Conservation (phyloP, 768 basidiomycete genomes). For the Agaricus sinodeliciosus region DNA sequence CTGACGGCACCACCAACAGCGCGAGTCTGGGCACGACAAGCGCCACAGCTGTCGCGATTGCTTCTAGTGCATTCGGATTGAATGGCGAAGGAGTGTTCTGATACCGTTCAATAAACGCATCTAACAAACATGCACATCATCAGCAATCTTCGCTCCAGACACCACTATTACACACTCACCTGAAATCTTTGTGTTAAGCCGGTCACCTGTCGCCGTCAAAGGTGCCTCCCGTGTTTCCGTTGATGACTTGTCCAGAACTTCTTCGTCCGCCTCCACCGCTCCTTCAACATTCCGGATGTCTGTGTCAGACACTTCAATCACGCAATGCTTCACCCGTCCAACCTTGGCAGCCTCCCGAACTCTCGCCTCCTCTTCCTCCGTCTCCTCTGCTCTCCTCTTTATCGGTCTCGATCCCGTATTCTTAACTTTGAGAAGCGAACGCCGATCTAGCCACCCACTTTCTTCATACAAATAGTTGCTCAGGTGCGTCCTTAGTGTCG, state of each 20-base stretch:
- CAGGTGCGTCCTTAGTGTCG: slow-evolving; percentile 55
- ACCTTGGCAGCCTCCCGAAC: slow-evolving; percentile 9
- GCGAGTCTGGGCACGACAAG: slow-evolving; percentile 64
- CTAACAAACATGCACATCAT: slow-evolving; percentile 2
- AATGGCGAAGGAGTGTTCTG: slow-evolving; percentile 42
- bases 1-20: slow-evolving; percentile 61
- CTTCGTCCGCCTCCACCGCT: slow-evolving; percentile 22
- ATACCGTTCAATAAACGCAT: slow-evolving; percentile 20
- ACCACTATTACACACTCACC: background rate
- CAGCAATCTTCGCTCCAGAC: background rate
- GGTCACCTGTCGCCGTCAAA: slow-evolving; percentile 1
- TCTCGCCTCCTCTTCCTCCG: slow-evolving; percentile 8
- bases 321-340: slow-evolving; percentile 35
- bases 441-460: slow-evolving; percentile 52
- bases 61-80: slow-evolving; percentile 53
- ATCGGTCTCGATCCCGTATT: slow-evolving; percentile 11
- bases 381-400: slow-evolving; percentile 7
- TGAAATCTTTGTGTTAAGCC: slow-evolving; percentile 1
- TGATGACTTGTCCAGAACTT: slow-evolving; percentile 10
- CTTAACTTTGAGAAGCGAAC: slow-evolving; percentile 32
- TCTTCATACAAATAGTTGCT: slow-evolving; percentile 46
- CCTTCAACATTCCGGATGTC: slow-evolving; percentile 52
- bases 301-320: slow-evolving; percentile 52
- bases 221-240: slow-evolving; percentile 7
- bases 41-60: slow-evolving; percentile 64